These are phyloP conservation scores for Dentiscutata heterogama DNA, from an alignment of 371 early-diverging fungal species.

Conservation along the genomic window DNA sequence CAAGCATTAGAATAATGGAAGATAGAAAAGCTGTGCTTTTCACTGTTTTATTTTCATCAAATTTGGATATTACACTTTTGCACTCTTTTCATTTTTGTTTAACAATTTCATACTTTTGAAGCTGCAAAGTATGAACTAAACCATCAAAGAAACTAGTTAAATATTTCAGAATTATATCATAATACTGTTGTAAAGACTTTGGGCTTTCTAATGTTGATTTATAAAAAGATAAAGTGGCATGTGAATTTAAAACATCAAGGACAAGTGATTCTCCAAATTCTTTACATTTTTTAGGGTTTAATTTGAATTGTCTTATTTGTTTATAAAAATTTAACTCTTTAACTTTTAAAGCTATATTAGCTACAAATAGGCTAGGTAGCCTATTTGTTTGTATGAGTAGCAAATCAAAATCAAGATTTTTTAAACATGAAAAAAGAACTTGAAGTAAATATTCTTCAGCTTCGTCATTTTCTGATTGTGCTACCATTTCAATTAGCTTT, in stretches of 20 bases:
- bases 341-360: neutral
- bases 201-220: too few relatives aligned
- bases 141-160: neutral
- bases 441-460: neutral
- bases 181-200: neutral
- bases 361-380: too few relatives aligned
- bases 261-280: too few relatives aligned
- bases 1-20: neutral
- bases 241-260: neutral
- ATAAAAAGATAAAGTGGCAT: too few relatives aligned
- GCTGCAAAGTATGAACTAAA: neutral
- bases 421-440: too few relatives aligned
- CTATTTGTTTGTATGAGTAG: too few relatives aligned
- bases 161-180: neutral
- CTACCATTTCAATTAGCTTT: neutral
- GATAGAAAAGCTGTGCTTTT: constrained; percentile 3
- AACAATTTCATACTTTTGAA: neutral
- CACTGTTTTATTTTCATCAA: neutral
- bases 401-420: too few relatives aligned
- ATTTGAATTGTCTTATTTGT: too few relatives aligned
- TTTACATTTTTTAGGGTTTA: neutral
- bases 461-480: neutral
- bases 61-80: neutral
- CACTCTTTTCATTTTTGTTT: neutral
- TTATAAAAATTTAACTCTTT: too few relatives aligned